Base-by-base conservation (phyloP, 116 monocot species). In the Cymodocea nodosa region DNA sequence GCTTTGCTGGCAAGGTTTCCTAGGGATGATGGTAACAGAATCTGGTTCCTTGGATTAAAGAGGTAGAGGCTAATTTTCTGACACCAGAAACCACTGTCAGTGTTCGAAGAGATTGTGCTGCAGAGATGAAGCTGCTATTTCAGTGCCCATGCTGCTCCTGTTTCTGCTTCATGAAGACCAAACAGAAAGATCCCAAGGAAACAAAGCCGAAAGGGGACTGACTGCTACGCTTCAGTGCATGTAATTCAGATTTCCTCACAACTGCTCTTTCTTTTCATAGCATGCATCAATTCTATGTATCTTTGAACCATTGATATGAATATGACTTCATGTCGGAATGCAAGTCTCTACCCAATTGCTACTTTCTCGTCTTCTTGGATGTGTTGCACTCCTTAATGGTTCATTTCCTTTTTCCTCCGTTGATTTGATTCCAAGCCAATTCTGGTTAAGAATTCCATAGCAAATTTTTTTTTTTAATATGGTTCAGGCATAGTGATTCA, bases 91-190 rank as follows among this genome's bases (percentile, higher is more conserved):
- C n/a, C n/a, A 1, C 30, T 30, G 30, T 15, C 34, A 18, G 58
- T 58, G 58, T 58, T 24, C 10, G 58, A 25, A 2, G 22, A 70
- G 24, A 53, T 23, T 23, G 58, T 37, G 18, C 39, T 54, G 62
- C 10, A 55, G 58, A 57, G n/a, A 78, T 74, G 78, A 78, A 78
- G 64, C 69, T 78, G 55, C 59, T 78, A 54, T 74, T 78, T 25
- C 73, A 78, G 64, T 78, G 68, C 64, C 78, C 78, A 4, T 78
- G 79, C 70, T 79, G 79, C 70, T 74, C 79, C 19, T 79, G 79
- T 64, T 79, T 79, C 79, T 79, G 79, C 74, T 79, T 74, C 74
- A 60, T 79, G 69, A 74, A 65, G 74, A 30, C 65, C 39, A 69
- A 74, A 36, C 23, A 63, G 69, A 52, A 60, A 60, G 56, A 68